phyloP scores from a whole-genome alignment of 257 asterid species.

The Salvia miltiorrhiza region DNA sequence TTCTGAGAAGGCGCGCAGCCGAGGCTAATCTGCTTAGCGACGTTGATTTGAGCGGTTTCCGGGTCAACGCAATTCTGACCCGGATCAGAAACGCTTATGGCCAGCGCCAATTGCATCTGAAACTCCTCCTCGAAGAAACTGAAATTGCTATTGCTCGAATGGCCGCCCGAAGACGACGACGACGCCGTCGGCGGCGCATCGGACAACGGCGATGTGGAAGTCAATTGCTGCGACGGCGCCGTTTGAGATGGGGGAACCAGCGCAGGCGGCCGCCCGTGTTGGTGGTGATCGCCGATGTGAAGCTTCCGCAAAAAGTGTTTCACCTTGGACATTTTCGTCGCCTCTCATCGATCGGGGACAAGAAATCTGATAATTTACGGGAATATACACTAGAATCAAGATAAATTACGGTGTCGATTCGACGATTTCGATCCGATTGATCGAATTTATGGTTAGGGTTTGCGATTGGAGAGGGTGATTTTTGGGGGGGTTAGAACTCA shows the following conservation, averaged over 20 bases:
- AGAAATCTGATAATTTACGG: conserved; percentile 10
- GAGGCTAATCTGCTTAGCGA: conserved; percentile 89
- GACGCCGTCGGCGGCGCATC: conserved; percentile 30
- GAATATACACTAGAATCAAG: conserved; percentile 7
- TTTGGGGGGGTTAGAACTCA: conserved; percentile 13
- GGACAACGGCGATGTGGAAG: conserved; percentile 30
- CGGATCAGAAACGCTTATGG: conserved; percentile 93
- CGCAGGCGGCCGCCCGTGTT: conserved; percentile 31
- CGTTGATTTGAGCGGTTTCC: conserved; percentile 82
- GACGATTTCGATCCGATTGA: conserved; percentile 18
- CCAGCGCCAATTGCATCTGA: conserved; percentile 94
- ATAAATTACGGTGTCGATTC: neutral
- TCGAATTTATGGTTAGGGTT: conserved; percentile 19
- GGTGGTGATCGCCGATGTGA: conserved; percentile 76
- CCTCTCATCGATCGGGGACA: conserved; percentile 53
- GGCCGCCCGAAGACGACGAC: conserved; percentile 23
- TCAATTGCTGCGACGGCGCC: conserved; percentile 28
- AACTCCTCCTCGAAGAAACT: conserved; percentile 94
- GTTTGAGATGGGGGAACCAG: conserved; percentile 41
- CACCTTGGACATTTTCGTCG: conserved; percentile 74
- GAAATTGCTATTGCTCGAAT: conserved; percentile 33
- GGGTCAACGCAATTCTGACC: conserved; percentile 58
- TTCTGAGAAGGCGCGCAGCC: conserved; percentile 71
- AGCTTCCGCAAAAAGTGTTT: conserved; percentile 91
- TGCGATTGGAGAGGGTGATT: neutral